Evolutionary conservation across 441 rosid species (phyloP).

Genomic region (Mallotus japonicus): DNA sequence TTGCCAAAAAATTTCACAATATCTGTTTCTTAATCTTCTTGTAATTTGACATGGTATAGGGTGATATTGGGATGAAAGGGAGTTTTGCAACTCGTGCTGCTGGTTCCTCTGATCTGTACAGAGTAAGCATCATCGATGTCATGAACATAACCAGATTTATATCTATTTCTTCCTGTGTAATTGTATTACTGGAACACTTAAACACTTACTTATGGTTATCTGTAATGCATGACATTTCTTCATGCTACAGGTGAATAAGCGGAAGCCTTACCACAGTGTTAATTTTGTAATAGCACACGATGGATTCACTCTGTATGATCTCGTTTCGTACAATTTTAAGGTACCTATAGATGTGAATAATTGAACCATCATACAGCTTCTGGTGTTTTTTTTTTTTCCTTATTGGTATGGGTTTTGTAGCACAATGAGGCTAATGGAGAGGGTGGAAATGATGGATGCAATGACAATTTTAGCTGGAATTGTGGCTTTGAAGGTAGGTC

Average conservation of each 20-base stretch:
- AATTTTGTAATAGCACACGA: constrained; percentile 91
- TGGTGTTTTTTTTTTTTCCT: not conserved
- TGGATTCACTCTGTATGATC: constrained; percentile 86
- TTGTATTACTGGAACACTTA: not conserved
- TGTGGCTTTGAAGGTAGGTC: constrained; percentile 85
- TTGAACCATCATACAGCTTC: not conserved
- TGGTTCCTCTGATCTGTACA: constrained; percentile 88
- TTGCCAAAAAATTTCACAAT: not conserved
- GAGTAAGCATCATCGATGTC: constrained; percentile 39
- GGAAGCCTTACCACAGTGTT: constrained; percentile 85
- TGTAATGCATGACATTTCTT: constrained; percentile 14
- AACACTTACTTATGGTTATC: not conserved
- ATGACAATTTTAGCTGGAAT: constrained; percentile 93
- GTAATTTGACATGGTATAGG: constrained; percentile 42
- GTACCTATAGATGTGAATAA: constrained; percentile 35
- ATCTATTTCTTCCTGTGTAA: not conserved
- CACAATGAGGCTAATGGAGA: constrained; percentile 98
- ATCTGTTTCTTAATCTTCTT: constrained; percentile 12
- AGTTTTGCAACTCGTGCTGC: constrained; percentile 80
- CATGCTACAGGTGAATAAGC: constrained; percentile 62
- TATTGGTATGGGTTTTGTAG: constrained; percentile 39
- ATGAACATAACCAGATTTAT: constrained; percentile 17
- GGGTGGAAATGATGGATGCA: constrained; percentile 93
- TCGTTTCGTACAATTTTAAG: constrained; percentile 85
- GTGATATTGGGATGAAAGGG: constrained; percentile 91